A percentile compares a stretch with the other conserved stretches of the same genome.
These are phyloP conservation scores for Alternaria ventricosa DNA, from an alignment of 2,329 filamentous ascomycete species.

Conservation along the genomic window DNA sequence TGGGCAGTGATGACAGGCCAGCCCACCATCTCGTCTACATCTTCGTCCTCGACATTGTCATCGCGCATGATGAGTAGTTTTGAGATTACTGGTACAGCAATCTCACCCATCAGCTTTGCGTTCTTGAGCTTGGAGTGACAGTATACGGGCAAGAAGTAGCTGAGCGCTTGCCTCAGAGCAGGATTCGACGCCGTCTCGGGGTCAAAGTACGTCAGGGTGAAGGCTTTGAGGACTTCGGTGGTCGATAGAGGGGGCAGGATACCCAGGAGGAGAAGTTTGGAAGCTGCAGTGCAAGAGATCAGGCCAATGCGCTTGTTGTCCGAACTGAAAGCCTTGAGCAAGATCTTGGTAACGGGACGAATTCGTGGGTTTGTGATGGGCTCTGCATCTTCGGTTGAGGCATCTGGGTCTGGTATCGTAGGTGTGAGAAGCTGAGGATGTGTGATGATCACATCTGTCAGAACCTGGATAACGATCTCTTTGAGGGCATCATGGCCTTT, in stretches of 20 bases:
- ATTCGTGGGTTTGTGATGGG: constrained; percentile 48
- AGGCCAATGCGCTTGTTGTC: constrained; percentile 78
- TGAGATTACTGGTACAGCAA: constrained; percentile 77
- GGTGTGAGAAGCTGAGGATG: constrained; percentile 81
- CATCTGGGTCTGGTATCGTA: constrained; percentile 48
- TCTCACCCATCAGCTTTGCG: constrained; percentile 77
- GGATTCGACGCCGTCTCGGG: constrained; percentile 82
- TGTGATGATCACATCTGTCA: constrained; percentile 90
- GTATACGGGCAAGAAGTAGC: constrained; percentile 94
- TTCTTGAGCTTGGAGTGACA: constrained; percentile 85
- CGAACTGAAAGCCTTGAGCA: constrained; percentile 74
- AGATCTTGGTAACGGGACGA: constrained; percentile 80
- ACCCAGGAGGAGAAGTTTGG: constrained; percentile 84
- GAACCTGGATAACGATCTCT: constrained; percentile 86
- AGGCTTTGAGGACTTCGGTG: constrained; percentile 78
- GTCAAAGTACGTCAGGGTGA: constrained; percentile 88
- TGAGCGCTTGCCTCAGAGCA: constrained; percentile 81
- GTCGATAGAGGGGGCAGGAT: constrained; percentile 61
- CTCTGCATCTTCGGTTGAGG: constrained; percentile 48
- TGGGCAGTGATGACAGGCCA: constrained; percentile 80
- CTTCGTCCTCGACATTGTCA: constrained; percentile 74
- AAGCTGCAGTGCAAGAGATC: constrained; percentile 79
- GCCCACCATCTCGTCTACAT: constrained; percentile 74
- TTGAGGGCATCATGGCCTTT: constrained; percentile 91
- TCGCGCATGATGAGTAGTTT: constrained; percentile 66